Percentiles rank a stretch among this genome's conserved stretches.
Evolutionary conservation across 306 rosid species (phyloP).

Genomic region (Macrotyloma uniflorum): DNA sequence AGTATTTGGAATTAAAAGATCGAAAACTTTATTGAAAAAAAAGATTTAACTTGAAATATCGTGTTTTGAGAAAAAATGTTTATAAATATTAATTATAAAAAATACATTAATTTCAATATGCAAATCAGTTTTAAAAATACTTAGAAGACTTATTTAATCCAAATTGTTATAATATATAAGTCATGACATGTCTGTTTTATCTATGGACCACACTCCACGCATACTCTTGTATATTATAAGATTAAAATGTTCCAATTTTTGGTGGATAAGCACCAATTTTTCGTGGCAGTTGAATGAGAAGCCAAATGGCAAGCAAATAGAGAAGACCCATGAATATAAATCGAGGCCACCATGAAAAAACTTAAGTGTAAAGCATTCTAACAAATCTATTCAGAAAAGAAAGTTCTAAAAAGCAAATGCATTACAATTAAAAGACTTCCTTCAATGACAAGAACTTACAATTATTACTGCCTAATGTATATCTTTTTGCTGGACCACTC

Average conservation of each 20-base stretch:
- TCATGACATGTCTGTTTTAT: too few relatives aligned
- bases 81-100: too few relatives aligned
- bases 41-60: too few relatives aligned
- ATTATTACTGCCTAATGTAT: slow-evolving; percentile 11
- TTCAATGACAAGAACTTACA: slow-evolving; percentile 18
- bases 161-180: too few relatives aligned
- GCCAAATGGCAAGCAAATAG: slow-evolving; percentile 5
- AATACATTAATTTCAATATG: too few relatives aligned
- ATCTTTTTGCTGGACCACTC: slow-evolving; percentile 45
- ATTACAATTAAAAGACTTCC: slow-evolving; percentile 3
- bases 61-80: too few relatives aligned
- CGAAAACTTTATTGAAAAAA: too few relatives aligned
- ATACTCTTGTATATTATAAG: not conserved
- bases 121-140: too few relatives aligned
- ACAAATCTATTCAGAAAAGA: not conserved
- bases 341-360: not conserved
- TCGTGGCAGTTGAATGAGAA: not conserved
- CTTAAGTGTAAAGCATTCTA: slow-evolving; percentile 21
- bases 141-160: too few relatives aligned
- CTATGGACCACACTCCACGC: not conserved
- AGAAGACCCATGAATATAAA: not conserved
- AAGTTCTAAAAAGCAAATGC: slow-evolving; percentile 8
- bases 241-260: not conserved
- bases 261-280: not conserved
- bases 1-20: too few relatives aligned